Evolutionary conservation across 805 yeast species (phyloP).

Genomic region (Saccharomycopsis amapae): DNA sequence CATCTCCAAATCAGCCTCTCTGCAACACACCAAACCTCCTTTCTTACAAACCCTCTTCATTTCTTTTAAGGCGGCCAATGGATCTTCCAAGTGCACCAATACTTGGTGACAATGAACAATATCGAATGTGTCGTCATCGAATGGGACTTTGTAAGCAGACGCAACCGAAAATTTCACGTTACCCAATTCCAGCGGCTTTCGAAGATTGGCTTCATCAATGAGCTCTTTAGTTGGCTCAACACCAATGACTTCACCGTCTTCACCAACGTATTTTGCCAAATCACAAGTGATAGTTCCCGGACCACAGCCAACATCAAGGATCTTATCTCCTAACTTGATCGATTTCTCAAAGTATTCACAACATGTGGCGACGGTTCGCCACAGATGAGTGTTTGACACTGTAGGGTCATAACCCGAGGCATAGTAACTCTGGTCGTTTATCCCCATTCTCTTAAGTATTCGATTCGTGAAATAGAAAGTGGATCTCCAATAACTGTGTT

Average conservation of each 20-base stretch:
- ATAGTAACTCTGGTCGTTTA: constrained; percentile 29
- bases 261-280: constrained; percentile 30
- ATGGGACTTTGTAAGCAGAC: constrained; percentile 30
- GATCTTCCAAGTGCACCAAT: constrained; percentile 32
- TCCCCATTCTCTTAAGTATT: too few relatives aligned
- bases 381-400: constrained; percentile 29
- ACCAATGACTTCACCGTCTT: constrained; percentile 27
- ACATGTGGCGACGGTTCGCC: constrained; percentile 32
- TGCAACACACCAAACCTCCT: constrained; percentile 30
- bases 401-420: constrained; percentile 25
- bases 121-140: constrained; percentile 33
- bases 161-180: constrained; percentile 25
- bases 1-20: constrained; percentile 29
- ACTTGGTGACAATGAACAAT: constrained; percentile 36
- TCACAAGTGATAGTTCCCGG: constrained; percentile 36
- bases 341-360: constrained; percentile 27
- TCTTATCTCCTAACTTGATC: constrained; percentile 25
- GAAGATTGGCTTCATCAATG: constrained; percentile 26
- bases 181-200: constrained; percentile 21
- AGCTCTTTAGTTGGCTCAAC: constrained; percentile 30
- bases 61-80: constrained; percentile 30
- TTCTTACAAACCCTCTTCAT: constrained; percentile 32
- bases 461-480: too few relatives aligned
- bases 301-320: constrained; percentile 39
- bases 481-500: too few relatives aligned